These are phyloP conservation scores for Skeletonema grethae DNA, from an alignment of 108 stramenopile genomes.

Conservation along the genomic window DNA sequence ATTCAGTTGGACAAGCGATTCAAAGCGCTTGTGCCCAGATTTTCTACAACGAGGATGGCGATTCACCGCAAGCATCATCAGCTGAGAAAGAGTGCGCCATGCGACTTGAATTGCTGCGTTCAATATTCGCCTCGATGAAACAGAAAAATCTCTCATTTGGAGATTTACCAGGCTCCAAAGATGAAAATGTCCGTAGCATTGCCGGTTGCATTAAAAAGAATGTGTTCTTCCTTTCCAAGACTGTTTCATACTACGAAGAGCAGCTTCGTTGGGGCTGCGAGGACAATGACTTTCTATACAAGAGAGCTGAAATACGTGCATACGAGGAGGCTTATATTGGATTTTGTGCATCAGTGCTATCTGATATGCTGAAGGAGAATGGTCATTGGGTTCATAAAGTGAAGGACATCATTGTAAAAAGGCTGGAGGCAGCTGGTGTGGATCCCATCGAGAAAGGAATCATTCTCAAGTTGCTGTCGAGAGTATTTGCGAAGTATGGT, in stretches of 20 bases:
- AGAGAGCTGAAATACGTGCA: conserved; percentile 30
- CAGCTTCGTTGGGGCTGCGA: conserved; percentile 5
- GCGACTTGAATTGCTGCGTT: conserved; percentile 18
- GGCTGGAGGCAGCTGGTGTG: neutral
- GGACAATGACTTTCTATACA: conserved; percentile 16
- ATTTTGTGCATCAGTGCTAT: conserved; percentile 22
- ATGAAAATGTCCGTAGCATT: neutral
- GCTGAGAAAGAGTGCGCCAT: conserved; percentile 42
- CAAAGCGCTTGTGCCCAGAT: conserved; percentile 9
- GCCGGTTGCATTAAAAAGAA: conserved; percentile 17
- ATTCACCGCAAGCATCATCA: conserved; percentile 17
- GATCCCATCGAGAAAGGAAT: neutral
- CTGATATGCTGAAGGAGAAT: conserved; percentile 13
- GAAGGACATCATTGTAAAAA: neutral
- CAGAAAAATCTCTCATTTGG: conserved; percentile 3
- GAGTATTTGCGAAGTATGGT: conserved; percentile 21
- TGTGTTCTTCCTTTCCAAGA: conserved; percentile 28
- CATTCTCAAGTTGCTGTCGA: conserved; percentile 17
- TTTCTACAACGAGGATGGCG: conserved; percentile 6
- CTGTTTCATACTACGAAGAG: conserved; percentile 27
- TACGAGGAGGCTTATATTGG: conserved; percentile 29
- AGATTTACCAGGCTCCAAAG: neutral
- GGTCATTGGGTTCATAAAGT: neutral
- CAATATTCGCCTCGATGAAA: conserved; percentile 10
- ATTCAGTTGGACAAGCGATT: conserved; percentile 13